These are phyloP conservation scores for Aspergillus bombycis DNA, from an alignment of 2,329 filamentous ascomycete species.

Conservation along the genomic window DNA sequence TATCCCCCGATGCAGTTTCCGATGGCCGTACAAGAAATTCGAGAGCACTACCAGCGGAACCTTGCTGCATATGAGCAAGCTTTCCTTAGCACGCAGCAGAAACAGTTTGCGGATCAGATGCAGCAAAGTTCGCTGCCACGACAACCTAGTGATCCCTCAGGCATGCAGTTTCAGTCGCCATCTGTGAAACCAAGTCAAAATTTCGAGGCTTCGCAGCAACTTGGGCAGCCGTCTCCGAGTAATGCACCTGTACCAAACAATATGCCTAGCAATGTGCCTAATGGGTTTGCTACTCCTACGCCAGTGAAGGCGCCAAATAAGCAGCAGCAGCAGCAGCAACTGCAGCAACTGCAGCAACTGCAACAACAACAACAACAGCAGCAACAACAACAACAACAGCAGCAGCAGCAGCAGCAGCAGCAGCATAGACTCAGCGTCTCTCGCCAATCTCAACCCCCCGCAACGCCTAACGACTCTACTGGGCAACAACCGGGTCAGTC, in stretches of 20 bases:
- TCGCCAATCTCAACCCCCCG: slow-evolving; percentile 37
- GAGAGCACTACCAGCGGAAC: slow-evolving; percentile 74
- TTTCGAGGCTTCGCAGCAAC: slow-evolving; percentile 43
- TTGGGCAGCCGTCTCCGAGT: slow-evolving; percentile 37
- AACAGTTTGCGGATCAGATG: slow-evolving; percentile 46
- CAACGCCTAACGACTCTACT: slow-evolving; percentile 31
- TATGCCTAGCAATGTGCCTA: slow-evolving; percentile 35
- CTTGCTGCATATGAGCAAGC: slow-evolving; percentile 72
- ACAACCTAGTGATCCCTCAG: slow-evolving; percentile 38
- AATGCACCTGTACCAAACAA: slow-evolving; percentile 34
- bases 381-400: not conserved
- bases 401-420: slow-evolving; percentile 30
- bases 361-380: slow-evolving; percentile 27
- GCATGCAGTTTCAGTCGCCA: slow-evolving; percentile 48
- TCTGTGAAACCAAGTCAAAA: slow-evolving; percentile 55
- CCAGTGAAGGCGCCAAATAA: slow-evolving; percentile 39
- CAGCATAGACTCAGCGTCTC: slow-evolving; percentile 37
- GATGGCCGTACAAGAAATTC: slow-evolving; percentile 68
- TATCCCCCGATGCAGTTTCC: slow-evolving; percentile 67
- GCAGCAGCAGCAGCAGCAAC: slow-evolving; percentile 28
- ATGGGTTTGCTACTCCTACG: slow-evolving; percentile 45
- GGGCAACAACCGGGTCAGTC: slow-evolving; percentile 34
- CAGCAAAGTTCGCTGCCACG: slow-evolving; percentile 49
- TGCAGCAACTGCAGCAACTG: not conserved
- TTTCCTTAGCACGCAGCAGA: slow-evolving; percentile 49